Conservation (phyloP, 176 grass and related monocot genomes). For the Aegilops sharonensis region DNA sequence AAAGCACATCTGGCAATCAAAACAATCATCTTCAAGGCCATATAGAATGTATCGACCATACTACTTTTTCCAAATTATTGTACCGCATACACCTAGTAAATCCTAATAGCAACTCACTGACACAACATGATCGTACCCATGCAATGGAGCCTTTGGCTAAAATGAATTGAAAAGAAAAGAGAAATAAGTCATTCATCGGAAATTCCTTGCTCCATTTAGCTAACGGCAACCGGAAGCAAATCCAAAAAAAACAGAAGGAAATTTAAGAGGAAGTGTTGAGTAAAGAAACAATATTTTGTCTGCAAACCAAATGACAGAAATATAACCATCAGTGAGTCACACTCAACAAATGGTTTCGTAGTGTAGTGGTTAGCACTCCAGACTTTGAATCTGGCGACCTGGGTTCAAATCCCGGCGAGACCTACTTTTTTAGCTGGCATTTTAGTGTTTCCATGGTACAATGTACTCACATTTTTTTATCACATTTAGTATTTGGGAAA, state of each 20-base stretch:
- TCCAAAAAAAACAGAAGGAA: no score
- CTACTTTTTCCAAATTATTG: not conserved
- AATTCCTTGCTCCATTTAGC: no score
- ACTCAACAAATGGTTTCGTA: constrained; percentile 2
- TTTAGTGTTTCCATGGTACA: not conserved
- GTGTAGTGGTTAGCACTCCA: constrained; percentile 99
- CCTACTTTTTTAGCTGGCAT: not conserved
- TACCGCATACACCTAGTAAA: no score
- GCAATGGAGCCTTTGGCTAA: no score
- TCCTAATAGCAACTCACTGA: no score
- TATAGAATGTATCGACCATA: not conserved
- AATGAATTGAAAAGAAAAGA: no score
- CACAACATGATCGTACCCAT: no score
- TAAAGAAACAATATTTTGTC: no score
- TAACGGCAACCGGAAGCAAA: not conserved
- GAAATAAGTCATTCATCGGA: no score
- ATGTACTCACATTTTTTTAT: no score
- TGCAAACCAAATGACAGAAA: not conserved
- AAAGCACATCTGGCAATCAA: not conserved
- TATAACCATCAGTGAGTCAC: not conserved
- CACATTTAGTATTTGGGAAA: no score
- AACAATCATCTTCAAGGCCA: constrained; percentile 1
- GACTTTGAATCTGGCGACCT: constrained; percentile 99
- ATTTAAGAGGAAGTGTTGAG: no score
- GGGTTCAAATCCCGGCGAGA: constrained; percentile 92